These are phyloP conservation scores for Aspergillus viridinutans DNA, from an alignment of 2,329 filamentous ascomycete genomes.

Conservation along the genomic window DNA sequence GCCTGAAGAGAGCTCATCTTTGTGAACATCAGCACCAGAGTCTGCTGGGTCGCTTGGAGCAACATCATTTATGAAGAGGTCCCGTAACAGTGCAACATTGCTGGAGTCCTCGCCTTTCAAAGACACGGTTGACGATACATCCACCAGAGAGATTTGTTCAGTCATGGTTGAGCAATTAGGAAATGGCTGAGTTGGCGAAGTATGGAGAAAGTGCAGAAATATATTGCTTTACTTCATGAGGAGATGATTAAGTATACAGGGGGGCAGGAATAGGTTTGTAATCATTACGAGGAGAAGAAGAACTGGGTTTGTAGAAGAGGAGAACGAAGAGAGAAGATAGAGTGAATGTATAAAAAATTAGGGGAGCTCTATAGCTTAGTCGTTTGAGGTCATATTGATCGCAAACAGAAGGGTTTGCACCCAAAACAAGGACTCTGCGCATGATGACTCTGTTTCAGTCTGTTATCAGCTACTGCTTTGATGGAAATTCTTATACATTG, in stretches of 20 bases:
- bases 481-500: neutral
- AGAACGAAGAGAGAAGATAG: neutral
- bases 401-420: neutral
- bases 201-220: neutral
- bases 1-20: constrained; percentile 15
- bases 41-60: neutral
- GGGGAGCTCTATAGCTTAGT: neutral
- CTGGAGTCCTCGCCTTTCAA: neutral
- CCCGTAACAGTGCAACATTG: neutral
- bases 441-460: neutral
- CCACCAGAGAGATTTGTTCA: neutral
- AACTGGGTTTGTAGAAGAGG: neutral
- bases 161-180: neutral
- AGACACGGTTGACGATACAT: neutral
- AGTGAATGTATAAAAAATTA: neutral
- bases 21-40: constrained; percentile 1
- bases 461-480: neutral
- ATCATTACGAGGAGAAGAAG: neutral
- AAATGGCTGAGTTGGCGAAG: neutral
- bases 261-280: neutral
- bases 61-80: neutral
- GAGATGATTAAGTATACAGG: neutral
- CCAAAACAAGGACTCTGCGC: neutral
- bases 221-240: neutral
- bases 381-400: neutral